A percentile compares a stretch with the other conserved stretches of the same genome.
These are phyloP conservation scores for Rhodosporidiobolus odoratus DNA, from an alignment of 768 basidiomycete genomes.

Conservation along the genomic window DNA sequence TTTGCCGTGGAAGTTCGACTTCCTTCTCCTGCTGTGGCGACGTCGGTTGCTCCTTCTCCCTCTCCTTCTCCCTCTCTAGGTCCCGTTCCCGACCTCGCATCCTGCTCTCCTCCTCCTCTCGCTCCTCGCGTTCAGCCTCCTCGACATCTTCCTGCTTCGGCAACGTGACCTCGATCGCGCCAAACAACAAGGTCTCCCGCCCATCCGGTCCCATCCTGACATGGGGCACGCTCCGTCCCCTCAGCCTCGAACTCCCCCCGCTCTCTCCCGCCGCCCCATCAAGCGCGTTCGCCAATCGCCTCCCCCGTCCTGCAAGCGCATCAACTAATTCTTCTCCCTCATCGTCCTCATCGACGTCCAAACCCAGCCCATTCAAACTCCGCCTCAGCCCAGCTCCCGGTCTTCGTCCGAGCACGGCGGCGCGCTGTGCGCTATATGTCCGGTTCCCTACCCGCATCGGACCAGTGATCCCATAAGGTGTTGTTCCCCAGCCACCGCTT, in stretches of 20 bases:
- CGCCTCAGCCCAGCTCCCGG: too few species aligned
- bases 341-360: not conserved
- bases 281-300: not conserved
- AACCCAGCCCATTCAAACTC: not conserved
- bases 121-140: constrained; percentile 20
- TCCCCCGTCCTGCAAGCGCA: not conserved
- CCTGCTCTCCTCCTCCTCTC: not conserved
- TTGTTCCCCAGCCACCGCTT: constrained; percentile 18
- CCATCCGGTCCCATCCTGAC: constrained; percentile 32
- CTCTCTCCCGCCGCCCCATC: not conserved
- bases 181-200: constrained; percentile 31
- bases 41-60: not conserved
- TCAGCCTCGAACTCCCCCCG: not conserved
- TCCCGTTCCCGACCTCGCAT: too few species aligned
- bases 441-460: not conserved
- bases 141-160: constrained; percentile 28
- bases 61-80: not conserved
- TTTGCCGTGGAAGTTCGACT: constrained; percentile 6
- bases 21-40: not conserved
- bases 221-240: constrained; percentile 35
- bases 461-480: constrained; percentile 20
- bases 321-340: not conserved
- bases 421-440: not conserved
- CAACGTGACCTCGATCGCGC: constrained; percentile 35
- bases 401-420: too few species aligned